phyloP scores from a whole-genome alignment of 352 stramenopile genomes.

The Peronosclerospora sorghi region DNA sequence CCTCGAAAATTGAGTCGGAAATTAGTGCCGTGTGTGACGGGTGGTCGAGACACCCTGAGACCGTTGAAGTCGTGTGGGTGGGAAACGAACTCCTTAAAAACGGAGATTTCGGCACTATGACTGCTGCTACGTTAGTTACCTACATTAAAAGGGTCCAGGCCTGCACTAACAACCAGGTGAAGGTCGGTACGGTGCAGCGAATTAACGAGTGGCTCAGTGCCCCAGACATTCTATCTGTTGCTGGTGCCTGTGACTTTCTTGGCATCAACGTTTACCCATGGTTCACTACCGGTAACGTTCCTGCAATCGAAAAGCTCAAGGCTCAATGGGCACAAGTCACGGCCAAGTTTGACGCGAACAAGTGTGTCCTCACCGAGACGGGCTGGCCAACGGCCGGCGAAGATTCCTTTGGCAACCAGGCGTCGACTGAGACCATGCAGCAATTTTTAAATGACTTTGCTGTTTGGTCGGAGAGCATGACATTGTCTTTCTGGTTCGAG shows the following conservation, averaged over 20 bases:
- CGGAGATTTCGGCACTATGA: constrained; percentile 28
- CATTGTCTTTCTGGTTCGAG: constrained; percentile 44
- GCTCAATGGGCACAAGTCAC: constrained; percentile 34
- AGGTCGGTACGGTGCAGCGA: constrained; percentile 54
- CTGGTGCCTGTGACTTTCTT: constrained; percentile 2
- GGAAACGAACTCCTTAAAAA: constrained; percentile 69
- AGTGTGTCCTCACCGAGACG: constrained; percentile 40
- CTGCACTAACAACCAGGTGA: constrained; percentile 28
- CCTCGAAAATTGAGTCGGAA: constrained; percentile 23
- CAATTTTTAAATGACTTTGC: constrained; percentile 38
- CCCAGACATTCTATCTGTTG: constrained; percentile 16
- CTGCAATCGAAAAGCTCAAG: constrained; percentile 38
- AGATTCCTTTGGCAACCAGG: constrained; percentile 19
- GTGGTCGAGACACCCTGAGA: constrained; percentile 21
- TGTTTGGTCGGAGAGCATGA: constrained; percentile 21
- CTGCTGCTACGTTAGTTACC: constrained; percentile 22
- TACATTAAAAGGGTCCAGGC: constrained; percentile 46
- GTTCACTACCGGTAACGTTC: constrained; percentile 20
- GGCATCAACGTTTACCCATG: constrained; percentile 41
- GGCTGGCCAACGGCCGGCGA: constrained; percentile 36
- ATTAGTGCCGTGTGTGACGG: constrained; percentile 51
- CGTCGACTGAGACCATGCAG: constrained; percentile 30
- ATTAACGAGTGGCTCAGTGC: constrained; percentile 53
- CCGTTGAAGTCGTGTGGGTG: constrained; percentile 50
- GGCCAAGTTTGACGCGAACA: constrained; percentile 24